Base-by-base conservation (phyloP, 1,284 basidiomycete species). In the Heterobasidion occidentale region DNA sequence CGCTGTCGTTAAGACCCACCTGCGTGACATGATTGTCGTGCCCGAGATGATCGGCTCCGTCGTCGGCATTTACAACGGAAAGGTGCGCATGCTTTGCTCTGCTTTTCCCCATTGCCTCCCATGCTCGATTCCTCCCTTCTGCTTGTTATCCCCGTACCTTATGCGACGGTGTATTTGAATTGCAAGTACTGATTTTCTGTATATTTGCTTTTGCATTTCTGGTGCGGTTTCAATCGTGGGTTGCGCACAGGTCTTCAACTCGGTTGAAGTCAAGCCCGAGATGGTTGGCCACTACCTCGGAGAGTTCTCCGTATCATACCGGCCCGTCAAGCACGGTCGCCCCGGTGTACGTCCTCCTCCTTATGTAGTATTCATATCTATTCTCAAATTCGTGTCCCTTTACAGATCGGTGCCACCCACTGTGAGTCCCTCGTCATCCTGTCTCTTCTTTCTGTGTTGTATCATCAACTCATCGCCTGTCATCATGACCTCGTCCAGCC, bases 221-320 rank as follows among this genome's bases (percentile, higher is more conserved):
- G 44, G 44, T 49, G 55, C 49, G 51, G 17, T 55, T 27, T n/a
- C 9, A 17, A 11, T 2, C 36, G 17, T 27, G 5, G 27, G 27
- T 4, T 27, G 27, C 27, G 27, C 12, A 45, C 59, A 92, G 89
- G 88, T 91, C 62, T 96, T 95, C 84, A 94, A 93, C 82, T 88
- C 91, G 53, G 93, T 98, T 62, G 94, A 98, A 79, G 95, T 99
- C 83, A 99, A 97, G 83, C 95, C 97, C 66, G 97, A 99, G 78
- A 98, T 98, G 97, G 92, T 91, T 63, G 97, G 96, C 63, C 94
- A 96, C 85, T 99, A 99, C 83, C 94, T 99, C 68, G 95, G 82
- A 65, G 96, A 99, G 80, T 88, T 89, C 77, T 89, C 84, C 52
- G 90, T 90, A 78, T 94, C 94, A 63, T 99, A 98, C 91, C 87